These are phyloP conservation scores for Acer negundo DNA, from an alignment of 345 rosid species.

Conservation along the genomic window DNA sequence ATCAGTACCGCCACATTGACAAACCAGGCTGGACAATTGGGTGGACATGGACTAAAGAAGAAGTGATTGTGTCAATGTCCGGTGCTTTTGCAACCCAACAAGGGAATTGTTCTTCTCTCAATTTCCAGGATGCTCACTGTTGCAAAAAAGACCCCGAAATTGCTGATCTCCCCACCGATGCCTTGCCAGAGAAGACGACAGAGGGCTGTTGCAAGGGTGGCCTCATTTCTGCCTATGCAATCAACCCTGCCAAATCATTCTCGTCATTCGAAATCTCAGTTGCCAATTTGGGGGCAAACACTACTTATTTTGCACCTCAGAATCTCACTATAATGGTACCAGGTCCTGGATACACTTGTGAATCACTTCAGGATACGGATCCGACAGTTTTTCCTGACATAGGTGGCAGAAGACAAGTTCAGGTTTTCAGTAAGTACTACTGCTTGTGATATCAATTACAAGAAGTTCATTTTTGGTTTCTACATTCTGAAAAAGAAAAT, in stretches of 20 bases:
- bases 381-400: constrained; percentile 43
- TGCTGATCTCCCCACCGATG: constrained; percentile 42
- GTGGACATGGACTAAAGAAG: constrained; percentile 54
- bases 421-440: constrained; percentile 47
- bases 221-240: constrained; percentile 48
- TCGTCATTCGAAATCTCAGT: constrained; percentile 50
- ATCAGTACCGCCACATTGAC: constrained; percentile 48
- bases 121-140: constrained; percentile 38
- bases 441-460: background rate
- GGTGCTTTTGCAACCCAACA: constrained; percentile 59
- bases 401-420: constrained; percentile 55
- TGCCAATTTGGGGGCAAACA: constrained; percentile 34
- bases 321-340: constrained; percentile 52
- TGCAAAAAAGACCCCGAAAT: constrained; percentile 48
- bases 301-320: constrained; percentile 36
- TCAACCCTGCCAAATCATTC: constrained; percentile 49
- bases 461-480: too few species aligned
- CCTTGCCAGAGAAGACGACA: constrained; percentile 26
- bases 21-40: constrained; percentile 58
- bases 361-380: constrained; percentile 34
- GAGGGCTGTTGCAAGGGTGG: constrained; percentile 51
- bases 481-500: too few species aligned
- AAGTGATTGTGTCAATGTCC: constrained; percentile 46
- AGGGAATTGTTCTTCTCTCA: constrained; percentile 50
- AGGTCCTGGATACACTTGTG: constrained; percentile 61